phyloP scores from a whole-genome alignment of 2,329 filamentous ascomycete species.

The Aspergillus luchuensis region DNA sequence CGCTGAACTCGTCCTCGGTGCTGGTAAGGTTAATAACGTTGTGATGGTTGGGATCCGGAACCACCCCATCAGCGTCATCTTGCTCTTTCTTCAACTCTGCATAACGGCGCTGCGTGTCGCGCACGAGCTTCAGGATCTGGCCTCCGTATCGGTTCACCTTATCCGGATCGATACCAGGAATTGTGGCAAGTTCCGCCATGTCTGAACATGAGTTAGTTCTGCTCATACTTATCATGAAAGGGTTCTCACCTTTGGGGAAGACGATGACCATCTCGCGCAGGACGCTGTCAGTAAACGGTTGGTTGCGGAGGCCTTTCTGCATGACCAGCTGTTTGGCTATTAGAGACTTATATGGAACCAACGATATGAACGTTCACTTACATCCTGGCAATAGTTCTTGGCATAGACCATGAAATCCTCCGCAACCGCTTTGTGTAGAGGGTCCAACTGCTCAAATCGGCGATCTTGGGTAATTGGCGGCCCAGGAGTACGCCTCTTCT shows the following conservation, averaged over 20 bases:
- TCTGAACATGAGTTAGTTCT: conserved; percentile 31
- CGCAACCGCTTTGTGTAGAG: conserved; percentile 46
- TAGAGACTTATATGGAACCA: background rate
- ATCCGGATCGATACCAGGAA: conserved; percentile 47
- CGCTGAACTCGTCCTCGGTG: conserved; percentile 43
- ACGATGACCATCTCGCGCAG: conserved; percentile 53
- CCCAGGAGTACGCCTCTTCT: conserved; percentile 37
- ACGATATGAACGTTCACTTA: conserved; percentile 23
- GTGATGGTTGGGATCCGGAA: conserved; percentile 49
- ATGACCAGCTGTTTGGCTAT: conserved; percentile 43
- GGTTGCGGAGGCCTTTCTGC: conserved; percentile 46
- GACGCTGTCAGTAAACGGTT: conserved; percentile 50
- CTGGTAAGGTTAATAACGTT: conserved; percentile 47
- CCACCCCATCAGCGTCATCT: conserved; percentile 51
- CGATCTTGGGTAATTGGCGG: conserved; percentile 51
- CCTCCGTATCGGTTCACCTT: conserved; percentile 49
- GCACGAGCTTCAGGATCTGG: conserved; percentile 46
- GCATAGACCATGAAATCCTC: conserved; percentile 52
- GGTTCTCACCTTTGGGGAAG: conserved; percentile 46
- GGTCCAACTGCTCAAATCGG: conserved; percentile 45
- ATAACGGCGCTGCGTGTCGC: conserved; percentile 43
- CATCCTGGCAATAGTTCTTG: conserved; percentile 46
- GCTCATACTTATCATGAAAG: background rate
- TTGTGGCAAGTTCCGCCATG: conserved; percentile 40
- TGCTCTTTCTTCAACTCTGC: conserved; percentile 48